phyloP scores from a whole-genome alignment of 2,329 filamentous ascomycete genomes.

The Escovopsis sp. region DNA sequence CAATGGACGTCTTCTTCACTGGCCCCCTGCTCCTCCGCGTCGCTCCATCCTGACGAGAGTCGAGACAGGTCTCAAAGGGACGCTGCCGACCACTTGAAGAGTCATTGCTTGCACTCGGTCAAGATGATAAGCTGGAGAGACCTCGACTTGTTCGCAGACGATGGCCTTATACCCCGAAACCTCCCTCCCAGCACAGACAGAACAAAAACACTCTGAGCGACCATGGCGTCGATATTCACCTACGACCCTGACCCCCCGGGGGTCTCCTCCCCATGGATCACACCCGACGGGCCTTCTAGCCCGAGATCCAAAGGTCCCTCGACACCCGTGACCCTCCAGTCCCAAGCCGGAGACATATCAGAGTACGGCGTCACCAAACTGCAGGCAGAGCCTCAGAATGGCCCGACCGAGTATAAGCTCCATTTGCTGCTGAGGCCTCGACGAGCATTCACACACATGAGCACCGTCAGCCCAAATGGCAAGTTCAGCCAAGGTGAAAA shows the following conservation, averaged over 20 bases:
- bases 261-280: conserved; percentile 83
- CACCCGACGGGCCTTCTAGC: conserved; percentile 31
- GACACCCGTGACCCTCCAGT: conserved; percentile 3
- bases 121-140: conserved; percentile 3
- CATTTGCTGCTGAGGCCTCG: conserved; percentile 73
- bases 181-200: not conserved
- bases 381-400: conserved; percentile 82
- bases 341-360: conserved; percentile 28
- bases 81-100: not conserved
- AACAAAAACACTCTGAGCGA: not conserved
- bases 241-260: conserved; percentile 78
- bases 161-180: not conserved
- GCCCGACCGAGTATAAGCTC: conserved; percentile 91
- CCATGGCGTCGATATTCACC: conserved; percentile 90
- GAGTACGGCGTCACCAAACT: conserved; percentile 60
- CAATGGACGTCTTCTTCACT: not conserved
- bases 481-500: conserved; percentile 2
- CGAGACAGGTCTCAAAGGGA: not conserved
- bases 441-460: conserved; percentile 57
- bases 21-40: not conserved
- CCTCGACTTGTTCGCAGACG: not conserved
- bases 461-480: conserved; percentile 30
- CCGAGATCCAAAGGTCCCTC: conserved; percentile 17
- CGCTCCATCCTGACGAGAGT: not conserved
- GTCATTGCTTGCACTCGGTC: not conserved